phyloP scores from a whole-genome alignment of 805 yeast species.

The Naumovozyma dairenensis region DNA sequence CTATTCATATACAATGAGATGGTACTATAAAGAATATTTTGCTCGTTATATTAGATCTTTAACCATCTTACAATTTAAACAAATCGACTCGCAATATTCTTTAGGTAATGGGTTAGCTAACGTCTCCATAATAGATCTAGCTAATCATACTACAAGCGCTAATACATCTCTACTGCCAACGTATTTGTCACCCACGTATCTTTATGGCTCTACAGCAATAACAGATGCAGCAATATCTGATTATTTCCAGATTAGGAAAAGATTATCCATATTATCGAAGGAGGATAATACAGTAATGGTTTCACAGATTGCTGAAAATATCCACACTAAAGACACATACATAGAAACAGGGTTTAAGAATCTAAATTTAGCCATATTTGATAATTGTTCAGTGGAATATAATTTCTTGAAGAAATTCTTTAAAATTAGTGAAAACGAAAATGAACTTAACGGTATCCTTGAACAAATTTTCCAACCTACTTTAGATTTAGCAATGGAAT shows the following conservation, averaged over 20 bases:
- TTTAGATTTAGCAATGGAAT: conserved; percentile 39
- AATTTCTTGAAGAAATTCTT: conserved; percentile 66
- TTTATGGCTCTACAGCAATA: conserved; percentile 4
- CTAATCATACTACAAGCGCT: conserved; percentile 12
- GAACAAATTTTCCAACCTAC: conserved; percentile 46
- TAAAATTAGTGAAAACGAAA: conserved; percentile 33
- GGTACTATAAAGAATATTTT: conserved; percentile 83
- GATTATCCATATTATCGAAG: conserved; percentile 48
- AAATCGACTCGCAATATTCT: conserved; percentile 46
- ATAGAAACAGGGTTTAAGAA: conserved; percentile 66
- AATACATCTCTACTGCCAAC: conserved; percentile 20
- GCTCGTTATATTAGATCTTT: conserved; percentile 66
- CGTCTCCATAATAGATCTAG: conserved; percentile 1
- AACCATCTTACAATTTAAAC: conserved; percentile 47
- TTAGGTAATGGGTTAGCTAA: conserved; percentile 38
- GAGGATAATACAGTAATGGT: conserved; percentile 59
- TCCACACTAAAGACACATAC: conserved; percentile 56
- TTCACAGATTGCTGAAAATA: conserved; percentile 76
- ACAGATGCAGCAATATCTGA: conserved; percentile 35
- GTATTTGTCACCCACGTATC: conserved; percentile 18
- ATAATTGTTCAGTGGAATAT: conserved; percentile 70
- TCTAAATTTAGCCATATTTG: conserved; percentile 62
- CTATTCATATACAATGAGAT: conserved; percentile 77
- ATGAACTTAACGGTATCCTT: conserved; percentile 37
- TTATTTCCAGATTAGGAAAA: conserved; percentile 46